Conservation (phyloP, 1,139 yeast genomes). For the Wickerhamomyces sp. region DNA sequence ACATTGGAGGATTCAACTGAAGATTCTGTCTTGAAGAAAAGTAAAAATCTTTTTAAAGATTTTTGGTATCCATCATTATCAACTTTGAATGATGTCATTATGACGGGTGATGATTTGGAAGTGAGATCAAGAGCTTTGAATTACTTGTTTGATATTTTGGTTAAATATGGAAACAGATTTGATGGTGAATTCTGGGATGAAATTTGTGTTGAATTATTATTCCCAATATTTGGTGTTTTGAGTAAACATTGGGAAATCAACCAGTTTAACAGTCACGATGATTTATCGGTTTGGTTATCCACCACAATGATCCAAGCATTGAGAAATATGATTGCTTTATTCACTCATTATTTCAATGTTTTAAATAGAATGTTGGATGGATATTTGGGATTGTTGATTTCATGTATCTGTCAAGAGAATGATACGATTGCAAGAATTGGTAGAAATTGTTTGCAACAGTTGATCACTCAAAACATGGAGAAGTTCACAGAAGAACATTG, state of each 20-base stretch:
- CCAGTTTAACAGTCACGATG: slow-evolving; percentile 66
- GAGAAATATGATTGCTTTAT: slow-evolving; percentile 78
- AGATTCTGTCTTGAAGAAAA: slow-evolving; percentile 33
- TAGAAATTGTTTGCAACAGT: slow-evolving; percentile 76
- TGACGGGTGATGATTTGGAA: slow-evolving; percentile 92
- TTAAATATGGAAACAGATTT: slow-evolving; percentile 74
- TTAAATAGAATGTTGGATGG: slow-evolving; percentile 72
- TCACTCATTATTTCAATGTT: slow-evolving; percentile 73
- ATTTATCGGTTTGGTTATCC: slow-evolving; percentile 89
- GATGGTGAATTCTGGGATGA: slow-evolving; percentile 76
- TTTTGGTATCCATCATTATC: slow-evolving; percentile 69
- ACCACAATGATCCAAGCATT: slow-evolving; percentile 95
- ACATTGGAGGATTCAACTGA: slow-evolving; percentile 45
- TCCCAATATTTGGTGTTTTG: slow-evolving; percentile 85
- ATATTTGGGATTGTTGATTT: slow-evolving; percentile 67
- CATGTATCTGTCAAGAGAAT: slow-evolving; percentile 94
- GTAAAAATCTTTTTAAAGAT: slow-evolving; percentile 33
- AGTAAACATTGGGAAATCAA: slow-evolving; percentile 72
- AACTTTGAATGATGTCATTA: slow-evolving; percentile 82
- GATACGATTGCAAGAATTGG: slow-evolving; percentile 96
- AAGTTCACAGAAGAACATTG: slow-evolving; percentile 67
- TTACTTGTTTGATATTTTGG: slow-evolving; percentile 73
- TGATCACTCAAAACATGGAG: slow-evolving; percentile 68
- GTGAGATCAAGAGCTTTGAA: slow-evolving; percentile 87
- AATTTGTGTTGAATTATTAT: slow-evolving; percentile 69